Evolutionary conservation across 768 basidiomycete species (phyloP).

Genomic region (Podaxis carcinomalis): DNA sequence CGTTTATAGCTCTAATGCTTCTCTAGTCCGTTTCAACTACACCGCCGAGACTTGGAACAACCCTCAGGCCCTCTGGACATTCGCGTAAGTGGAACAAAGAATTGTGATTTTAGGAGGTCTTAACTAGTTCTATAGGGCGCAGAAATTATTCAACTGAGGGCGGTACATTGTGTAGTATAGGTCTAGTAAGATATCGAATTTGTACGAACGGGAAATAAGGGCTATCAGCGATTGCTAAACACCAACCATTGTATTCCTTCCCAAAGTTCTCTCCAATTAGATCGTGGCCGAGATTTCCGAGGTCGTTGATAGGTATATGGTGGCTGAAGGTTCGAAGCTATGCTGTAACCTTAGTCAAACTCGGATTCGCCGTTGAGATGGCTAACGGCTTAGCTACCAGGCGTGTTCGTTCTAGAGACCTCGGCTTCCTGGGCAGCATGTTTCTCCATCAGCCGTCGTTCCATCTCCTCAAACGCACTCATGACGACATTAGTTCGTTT

Average conservation of each 20-base stretch:
- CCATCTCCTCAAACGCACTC: constrained; percentile 72
- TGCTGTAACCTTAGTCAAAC: background rate
- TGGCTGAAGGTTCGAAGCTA: constrained; percentile 6
- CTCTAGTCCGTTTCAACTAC: constrained; percentile 54
- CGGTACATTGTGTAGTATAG: background rate
- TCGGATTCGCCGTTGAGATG: background rate
- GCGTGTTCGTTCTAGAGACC: background rate
- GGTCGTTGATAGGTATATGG: constrained; percentile 8
- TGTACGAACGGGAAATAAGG: constrained; percentile 33
- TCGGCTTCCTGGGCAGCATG: constrained; percentile 26
- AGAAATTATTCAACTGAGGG: background rate
- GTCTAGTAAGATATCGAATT: constrained; percentile 29
- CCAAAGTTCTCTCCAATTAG: constrained; percentile 26
- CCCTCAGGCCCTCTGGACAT: constrained; percentile 55
- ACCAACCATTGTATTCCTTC: constrained; percentile 48
- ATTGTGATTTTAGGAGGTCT: background rate
- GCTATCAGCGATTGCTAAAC: constrained; percentile 40
- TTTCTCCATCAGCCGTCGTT: constrained; percentile 50
- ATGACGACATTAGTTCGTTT: constrained; percentile 35
- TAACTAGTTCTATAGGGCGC: background rate
- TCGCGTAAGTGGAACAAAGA: constrained; percentile 37
- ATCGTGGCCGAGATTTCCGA: constrained; percentile 13
- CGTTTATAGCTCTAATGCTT: background rate
- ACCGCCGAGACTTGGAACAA: constrained; percentile 61
- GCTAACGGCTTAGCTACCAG: constrained; percentile 10